Base-by-base conservation (phyloP, 805 yeast genomes). In the Candida sakaeoensis region DNA sequence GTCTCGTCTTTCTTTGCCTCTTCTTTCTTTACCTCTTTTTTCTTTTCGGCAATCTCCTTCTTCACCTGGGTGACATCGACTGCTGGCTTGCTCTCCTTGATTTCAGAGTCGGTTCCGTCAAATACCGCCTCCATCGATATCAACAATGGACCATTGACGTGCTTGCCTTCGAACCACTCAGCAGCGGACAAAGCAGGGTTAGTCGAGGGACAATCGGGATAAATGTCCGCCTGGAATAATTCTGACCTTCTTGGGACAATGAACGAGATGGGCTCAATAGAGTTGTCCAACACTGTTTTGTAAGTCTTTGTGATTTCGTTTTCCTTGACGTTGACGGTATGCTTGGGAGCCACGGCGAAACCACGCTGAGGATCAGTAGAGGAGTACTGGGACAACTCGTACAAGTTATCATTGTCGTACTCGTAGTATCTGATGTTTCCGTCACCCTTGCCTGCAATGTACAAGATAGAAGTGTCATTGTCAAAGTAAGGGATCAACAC, bases 341-440 rank as follows among this genome's bases (percentile, higher is more conserved):
- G 72, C 58, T 88, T 88, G 39, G 99, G 98, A 9, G 91, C 79
- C 36, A 84, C 75, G 0, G 96, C 95, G 57, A 91, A 81, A 1
- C 99, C 99, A 61, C 99, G 84, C 71, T 93, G 99, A 2, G 99
- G 93, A 24, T 87, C 95, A 2, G 80, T 77, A 3, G 97, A 88
- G 45, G 82, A 81, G 61, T 76, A 93, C 59, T 91, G 96, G n/a
- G 95, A 85, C 44, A 93, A 66, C 51, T 85, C 87, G 62, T 72
- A 81, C 41, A 93, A 71, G 53, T 81, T 84, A 54, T 91, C 97
- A 53, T 85, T 79, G 46, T 81, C 88, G 60, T 77, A 88, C 68
- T 93, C 99, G 57, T 70, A 93, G 65, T 91, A 91, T 55, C 96
- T 85, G 54, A 93, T 87, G 60, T 91, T 93, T 53, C 98, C 98